Base-by-base conservation (phyloP, 1,139 yeast genomes). In the Diutina siamensis region DNA sequence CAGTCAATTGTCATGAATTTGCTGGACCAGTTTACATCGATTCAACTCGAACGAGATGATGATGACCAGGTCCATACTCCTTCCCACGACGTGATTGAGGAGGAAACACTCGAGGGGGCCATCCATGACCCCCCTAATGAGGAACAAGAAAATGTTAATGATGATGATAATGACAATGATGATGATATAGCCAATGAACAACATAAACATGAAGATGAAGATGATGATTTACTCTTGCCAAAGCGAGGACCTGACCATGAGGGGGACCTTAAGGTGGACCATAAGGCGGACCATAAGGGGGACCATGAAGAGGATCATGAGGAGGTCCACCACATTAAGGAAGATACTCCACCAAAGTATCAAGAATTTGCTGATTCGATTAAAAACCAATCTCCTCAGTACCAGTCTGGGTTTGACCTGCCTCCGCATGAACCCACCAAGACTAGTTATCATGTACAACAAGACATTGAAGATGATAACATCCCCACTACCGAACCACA, bases 11-110 rank as follows among this genome's bases (percentile, higher is more conserved):
- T 4, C 13, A 38, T 38, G 42, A 38, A 38, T 18, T 38, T 38
- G 32, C 42, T 38, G 42, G 42, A 38, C 32, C 42, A 38, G 17
- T 38, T 38, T 13, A 38, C 42, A 2, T 38, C 42, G 15, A 38
- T 38, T n/a, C 42, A 38, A 18, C 42, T 38, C 15, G 42, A 38
- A 12, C 18, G 42, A 10, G 42, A 38, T 15, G 32, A 38, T 13
- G 32, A 22, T 15, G 42, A 25, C 5, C 10, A 25, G 9, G 21
- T 9, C 19, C 32, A 17, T 2, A 12, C 3, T 10, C 34, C 34
- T 31, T 4, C 34, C 12, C 34, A 38, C 18, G 42, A 22, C 13
- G 21, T 19, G 7, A 38, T 38, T 25, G 42, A 38, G 8, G 42
- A 38, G 20, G 42, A 38, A 17, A 22, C 19, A 25, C 28, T 7